Percentiles rank a stretch among this genome's conserved stretches.
Evolutionary conservation across 306 rosid genomes (phyloP).

Genomic region (Hylodesmum podocarpum): DNA sequence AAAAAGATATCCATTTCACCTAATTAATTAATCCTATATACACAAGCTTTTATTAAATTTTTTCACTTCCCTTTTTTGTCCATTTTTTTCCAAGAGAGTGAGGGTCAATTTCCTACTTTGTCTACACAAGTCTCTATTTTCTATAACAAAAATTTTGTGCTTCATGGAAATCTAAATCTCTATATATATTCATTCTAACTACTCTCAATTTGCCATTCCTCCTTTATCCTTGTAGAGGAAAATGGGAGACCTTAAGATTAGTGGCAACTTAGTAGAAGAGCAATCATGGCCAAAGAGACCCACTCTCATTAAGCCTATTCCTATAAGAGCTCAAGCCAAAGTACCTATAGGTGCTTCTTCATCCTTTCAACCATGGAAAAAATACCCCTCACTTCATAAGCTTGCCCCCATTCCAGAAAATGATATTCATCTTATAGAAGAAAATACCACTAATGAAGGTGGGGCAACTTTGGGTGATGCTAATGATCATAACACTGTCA

Average conservation of each 20-base stretch:
- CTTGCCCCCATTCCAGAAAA: background rate
- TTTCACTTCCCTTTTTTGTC: background rate
- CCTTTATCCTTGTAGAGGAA: background rate
- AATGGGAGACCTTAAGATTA: slow-evolving; percentile 15
- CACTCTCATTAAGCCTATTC: background rate
- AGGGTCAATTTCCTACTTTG: background rate
- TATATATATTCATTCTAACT: background rate
- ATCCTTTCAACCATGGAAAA: slow-evolving; percentile 27
- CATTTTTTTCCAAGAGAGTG: background rate
- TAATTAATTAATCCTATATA: background rate
- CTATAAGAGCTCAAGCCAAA: background rate
- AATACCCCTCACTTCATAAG: background rate
- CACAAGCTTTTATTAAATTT: background rate
- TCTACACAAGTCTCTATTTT: background rate
- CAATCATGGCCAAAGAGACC: background rate
- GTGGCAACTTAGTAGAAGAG: background rate
- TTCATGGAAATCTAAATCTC: background rate
- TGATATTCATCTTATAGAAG: background rate
- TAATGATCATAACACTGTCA: background rate
- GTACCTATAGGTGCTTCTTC: background rate
- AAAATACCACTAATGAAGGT: background rate
- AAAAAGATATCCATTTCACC: background rate
- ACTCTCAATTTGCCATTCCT: background rate
- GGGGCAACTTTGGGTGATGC: background rate
- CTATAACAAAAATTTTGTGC: background rate